Evolutionary conservation across 192 early-diverging fungal genomes (phyloP), one percentile per base, ranked within the genome.

Genomic region (Rhizoclosmatium sp.): DNA sequence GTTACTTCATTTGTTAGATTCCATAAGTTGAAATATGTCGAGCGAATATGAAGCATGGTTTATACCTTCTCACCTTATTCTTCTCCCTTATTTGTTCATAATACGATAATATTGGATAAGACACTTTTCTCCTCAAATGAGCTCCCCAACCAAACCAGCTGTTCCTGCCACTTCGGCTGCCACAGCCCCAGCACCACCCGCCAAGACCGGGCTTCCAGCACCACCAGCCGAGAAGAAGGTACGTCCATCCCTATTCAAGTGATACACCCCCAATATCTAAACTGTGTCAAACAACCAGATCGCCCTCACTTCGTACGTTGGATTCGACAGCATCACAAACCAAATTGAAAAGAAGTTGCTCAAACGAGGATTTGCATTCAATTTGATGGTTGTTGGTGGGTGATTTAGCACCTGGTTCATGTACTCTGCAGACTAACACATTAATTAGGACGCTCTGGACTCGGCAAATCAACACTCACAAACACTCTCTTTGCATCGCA

Each of bases 401-500:
- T 90, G 3, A 19, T 41, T 2, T 7, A 31, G 42, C 71, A 59
- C 16, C 21, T 59, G 58, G 58, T 59, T 16, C 58, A 59, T 76
- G 2, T 78, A 54, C 81, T 70, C 21, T 31, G 31, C 31, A 75
- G 59, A 46, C 5, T 47, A 47, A 10, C 31, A 47, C 47, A 41
- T 41, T 51, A 47, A 61, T 61, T 69, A 95, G 97, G 97, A 72
- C 94, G 96, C 86, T 93, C 96, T 58, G 98, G 98, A 21, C 88
- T 98, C 79, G 98, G 98, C 85, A 99, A 99, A 90, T 94, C 94
- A 73, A 99, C 98, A 54, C 89, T 99, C 75, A 92, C 98, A 85
- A 99, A 99, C 91, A 99, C 96, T 83, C 91, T 98, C 76, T 99
- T 98, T 86, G 93, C 97, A 60, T 91, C 96, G 40, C 97, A 99